phyloP scores from a whole-genome alignment of 208 protist genomes.

The Leishmania amazonensis region DNA sequence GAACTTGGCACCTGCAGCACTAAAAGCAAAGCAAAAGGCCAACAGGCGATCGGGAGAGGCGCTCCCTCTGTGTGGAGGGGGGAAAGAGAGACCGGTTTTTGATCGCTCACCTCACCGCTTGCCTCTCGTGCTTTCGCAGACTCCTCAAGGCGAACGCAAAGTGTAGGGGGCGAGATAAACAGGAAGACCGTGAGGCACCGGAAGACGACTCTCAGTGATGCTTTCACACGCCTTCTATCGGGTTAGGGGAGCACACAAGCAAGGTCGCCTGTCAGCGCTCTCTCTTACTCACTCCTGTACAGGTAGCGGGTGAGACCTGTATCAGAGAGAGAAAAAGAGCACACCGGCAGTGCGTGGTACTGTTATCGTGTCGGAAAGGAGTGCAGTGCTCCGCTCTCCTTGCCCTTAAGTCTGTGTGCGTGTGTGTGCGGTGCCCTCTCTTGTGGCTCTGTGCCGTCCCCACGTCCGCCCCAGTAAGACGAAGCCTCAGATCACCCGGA shows the following conservation, averaged over 20 bases:
- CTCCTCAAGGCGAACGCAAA: not conserved
- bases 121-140: not conserved
- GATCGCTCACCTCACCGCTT: not conserved
- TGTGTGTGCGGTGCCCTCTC: not conserved
- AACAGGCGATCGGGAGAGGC: not conserved
- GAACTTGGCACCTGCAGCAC: not conserved
- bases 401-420: too few relatives aligned
- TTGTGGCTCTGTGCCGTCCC: not conserved
- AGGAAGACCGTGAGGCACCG: not conserved
- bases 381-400: not conserved
- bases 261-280: not conserved
- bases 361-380: not conserved
- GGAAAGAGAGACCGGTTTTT: not conserved
- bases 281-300: not conserved
- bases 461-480: not conserved
- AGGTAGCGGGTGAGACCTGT: not conserved
- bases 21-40: not conserved
- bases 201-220: not conserved
- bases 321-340: not conserved
- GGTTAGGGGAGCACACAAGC: not conserved
- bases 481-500: not conserved
- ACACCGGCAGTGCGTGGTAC: not conserved
- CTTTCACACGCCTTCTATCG: not conserved
- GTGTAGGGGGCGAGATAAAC: not conserved
- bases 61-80: not conserved